These are phyloP conservation scores for Claviceps africana DNA, from an alignment of 2,329 filamentous ascomycete genomes.

Conservation along the genomic window DNA sequence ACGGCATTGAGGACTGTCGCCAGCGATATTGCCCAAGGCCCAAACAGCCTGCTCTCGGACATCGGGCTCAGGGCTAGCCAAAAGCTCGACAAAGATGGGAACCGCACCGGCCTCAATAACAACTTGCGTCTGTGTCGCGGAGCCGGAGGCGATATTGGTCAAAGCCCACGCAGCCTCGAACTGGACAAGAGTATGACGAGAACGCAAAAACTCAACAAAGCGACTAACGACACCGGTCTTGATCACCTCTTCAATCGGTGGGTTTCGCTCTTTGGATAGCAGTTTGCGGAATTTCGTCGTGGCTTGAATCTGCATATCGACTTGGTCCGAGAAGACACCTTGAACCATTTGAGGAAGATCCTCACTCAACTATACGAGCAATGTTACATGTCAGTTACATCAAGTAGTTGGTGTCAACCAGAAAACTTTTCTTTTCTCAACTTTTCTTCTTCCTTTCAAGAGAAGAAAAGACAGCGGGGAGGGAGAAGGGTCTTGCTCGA, in stretches of 20 bases:
- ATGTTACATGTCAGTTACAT: conserved; percentile 12
- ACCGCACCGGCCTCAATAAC: conserved; percentile 97
- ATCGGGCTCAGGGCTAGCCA: conserved; percentile 92
- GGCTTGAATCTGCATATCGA: conserved; percentile 91
- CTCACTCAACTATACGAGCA: conserved; percentile 62
- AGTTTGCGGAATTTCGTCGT: conserved; percentile 98
- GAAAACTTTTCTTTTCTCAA: background rate
- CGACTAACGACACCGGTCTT: conserved; percentile 95
- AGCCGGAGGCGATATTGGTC: conserved; percentile 97
- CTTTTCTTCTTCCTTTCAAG: background rate
- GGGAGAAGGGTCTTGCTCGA: background rate
- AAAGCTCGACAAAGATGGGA: conserved; percentile 93
- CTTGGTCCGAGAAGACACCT: conserved; percentile 97
- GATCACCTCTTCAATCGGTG: conserved; percentile 97
- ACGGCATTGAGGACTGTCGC: conserved; percentile 92
- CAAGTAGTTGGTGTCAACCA: background rate
- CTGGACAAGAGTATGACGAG: conserved; percentile 93
- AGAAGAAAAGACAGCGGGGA: background rate
- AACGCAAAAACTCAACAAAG: conserved; percentile 96
- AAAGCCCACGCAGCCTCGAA: conserved; percentile 98
- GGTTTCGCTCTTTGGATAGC: conserved; percentile 95
- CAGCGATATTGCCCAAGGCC: conserved; percentile 96
- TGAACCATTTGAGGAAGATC: conserved; percentile 97
- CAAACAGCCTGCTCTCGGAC: conserved; percentile 96
- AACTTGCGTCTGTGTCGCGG: conserved; percentile 92